Conservation (phyloP, 192 early-diverging fungal genomes). For the Backusella morwellensis region DNA sequence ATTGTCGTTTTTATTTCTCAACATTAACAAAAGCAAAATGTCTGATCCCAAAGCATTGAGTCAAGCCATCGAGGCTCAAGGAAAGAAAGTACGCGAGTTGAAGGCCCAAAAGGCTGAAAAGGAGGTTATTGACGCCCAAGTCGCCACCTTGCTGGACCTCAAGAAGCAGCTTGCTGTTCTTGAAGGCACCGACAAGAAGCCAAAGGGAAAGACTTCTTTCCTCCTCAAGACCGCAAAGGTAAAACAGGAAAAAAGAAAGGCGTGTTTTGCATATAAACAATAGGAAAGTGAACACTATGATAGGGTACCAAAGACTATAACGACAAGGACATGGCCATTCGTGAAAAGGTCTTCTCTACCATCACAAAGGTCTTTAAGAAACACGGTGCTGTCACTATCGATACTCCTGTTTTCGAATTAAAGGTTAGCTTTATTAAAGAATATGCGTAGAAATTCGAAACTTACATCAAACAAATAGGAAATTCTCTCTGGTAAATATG, state of each 20-base stretch:
- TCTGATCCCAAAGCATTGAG: constrained; percentile 27
- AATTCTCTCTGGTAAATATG: constrained; percentile 95
- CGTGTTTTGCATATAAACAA: background rate
- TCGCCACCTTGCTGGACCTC: constrained; percentile 52
- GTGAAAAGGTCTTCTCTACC: constrained; percentile 87
- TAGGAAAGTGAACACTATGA: background rate
- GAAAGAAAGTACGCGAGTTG: constrained; percentile 55
- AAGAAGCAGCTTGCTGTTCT: constrained; percentile 58
- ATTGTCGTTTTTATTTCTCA: background rate
- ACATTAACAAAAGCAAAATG: constrained; percentile 10
- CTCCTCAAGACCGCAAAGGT: constrained; percentile 82
- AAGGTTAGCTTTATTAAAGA: constrained; percentile 38
- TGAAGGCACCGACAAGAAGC: constrained; percentile 18
- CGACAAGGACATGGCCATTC: constrained; percentile 96
- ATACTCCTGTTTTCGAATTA: constrained; percentile 98
- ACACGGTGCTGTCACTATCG: constrained; percentile 97
- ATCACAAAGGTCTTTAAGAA: constrained; percentile 89
- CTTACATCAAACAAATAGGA: constrained; percentile 43
- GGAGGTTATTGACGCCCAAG: constrained; percentile 53
- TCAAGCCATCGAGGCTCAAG: constrained; percentile 56
- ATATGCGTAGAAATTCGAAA: background rate
- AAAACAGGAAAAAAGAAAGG: background rate
- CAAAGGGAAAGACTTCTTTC: constrained; percentile 51
- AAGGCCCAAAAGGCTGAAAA: constrained; percentile 62
- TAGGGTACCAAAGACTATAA: constrained; percentile 94